Evolutionary conservation across 1,284 basidiomycete genomes (phyloP).

Genomic region (Athelia psychrophila): DNA sequence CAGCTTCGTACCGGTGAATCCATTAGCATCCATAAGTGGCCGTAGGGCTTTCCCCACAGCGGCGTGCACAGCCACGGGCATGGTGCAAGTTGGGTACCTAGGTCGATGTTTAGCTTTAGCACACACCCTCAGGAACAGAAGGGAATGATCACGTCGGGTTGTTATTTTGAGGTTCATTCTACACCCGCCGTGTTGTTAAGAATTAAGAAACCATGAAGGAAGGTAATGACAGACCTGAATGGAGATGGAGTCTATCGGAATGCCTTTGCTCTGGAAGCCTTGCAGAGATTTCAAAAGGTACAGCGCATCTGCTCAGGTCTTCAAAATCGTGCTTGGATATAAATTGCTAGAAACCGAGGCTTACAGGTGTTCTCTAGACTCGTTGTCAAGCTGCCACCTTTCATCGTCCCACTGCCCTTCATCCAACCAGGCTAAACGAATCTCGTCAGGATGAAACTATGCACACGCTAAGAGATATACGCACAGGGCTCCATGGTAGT

Average conservation of each 20-base stretch:
- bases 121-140: background rate
- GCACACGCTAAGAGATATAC: background rate
- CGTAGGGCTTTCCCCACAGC: conserved; percentile 39
- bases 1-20: conserved; percentile 40
- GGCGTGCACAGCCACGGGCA: conserved; percentile 38
- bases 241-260: conserved; percentile 46
- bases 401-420: conserved; percentile 47
- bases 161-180: conserved; percentile 51
- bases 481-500: conserved; percentile 55
- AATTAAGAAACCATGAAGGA: background rate
- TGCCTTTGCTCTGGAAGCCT: conserved; percentile 45
- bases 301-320: conserved; percentile 37
- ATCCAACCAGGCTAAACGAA: conserved; percentile 49
- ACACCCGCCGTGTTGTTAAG: background rate
- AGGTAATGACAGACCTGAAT: conserved; percentile 31
- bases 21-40: conserved; percentile 41
- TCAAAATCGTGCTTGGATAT: background rate
- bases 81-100: conserved; percentile 41
- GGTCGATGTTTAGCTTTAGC: conserved; percentile 15
- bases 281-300: conserved; percentile 54
- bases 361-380: conserved; percentile 32
- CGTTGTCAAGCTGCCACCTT: conserved; percentile 41
- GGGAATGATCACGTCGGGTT: conserved; percentile 32
- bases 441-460: background rate
- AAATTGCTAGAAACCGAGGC: conserved; percentile 8